Conservation (phyloP, 192 early-diverging fungal species). For the Linnemannia hyalina region DNA sequence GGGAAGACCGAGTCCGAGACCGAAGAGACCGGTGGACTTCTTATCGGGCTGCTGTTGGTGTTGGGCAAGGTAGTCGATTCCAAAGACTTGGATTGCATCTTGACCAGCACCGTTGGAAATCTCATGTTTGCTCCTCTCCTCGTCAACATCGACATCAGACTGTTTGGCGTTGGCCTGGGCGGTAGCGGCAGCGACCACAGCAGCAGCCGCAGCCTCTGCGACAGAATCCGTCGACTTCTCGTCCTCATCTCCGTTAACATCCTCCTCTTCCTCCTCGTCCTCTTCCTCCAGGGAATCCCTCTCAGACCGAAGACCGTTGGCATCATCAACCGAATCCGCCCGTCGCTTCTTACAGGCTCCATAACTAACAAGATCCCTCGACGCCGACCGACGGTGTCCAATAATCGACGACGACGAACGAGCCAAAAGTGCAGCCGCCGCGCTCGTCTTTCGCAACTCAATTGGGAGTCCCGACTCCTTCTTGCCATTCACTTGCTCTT, state of each 20-base stretch:
- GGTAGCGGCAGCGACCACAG: conserved; percentile 22
- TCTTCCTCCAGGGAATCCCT: background rate
- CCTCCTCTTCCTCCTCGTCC: background rate
- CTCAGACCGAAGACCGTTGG: background rate
- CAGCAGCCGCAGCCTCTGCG: conserved; percentile 9
- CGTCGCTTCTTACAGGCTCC: conserved; percentile 31
- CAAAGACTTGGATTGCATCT: conserved; percentile 29
- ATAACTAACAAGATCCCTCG: conserved; percentile 16
- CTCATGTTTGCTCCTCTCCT: too few relatives aligned
- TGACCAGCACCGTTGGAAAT: background rate
- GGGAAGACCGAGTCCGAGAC: conserved; percentile 13
- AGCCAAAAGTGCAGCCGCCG: background rate
- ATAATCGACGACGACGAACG: conserved; percentile 9
- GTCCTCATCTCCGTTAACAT: background rate
- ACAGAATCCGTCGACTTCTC: background rate
- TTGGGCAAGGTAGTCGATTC: conserved; percentile 27
- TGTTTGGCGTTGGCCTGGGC: background rate
- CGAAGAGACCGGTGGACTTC: background rate
- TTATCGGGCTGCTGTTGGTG: background rate
- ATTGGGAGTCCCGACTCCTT: background rate
- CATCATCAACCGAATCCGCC: conserved; percentile 10
- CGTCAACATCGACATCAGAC: background rate
- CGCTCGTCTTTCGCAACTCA: background rate
- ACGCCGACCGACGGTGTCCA: conserved; percentile 29
- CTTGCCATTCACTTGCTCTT: background rate